phyloP scores from a whole-genome alignment of 225 moss, liverwort and hornwort species.

The Lunularia cruciata region DNA sequence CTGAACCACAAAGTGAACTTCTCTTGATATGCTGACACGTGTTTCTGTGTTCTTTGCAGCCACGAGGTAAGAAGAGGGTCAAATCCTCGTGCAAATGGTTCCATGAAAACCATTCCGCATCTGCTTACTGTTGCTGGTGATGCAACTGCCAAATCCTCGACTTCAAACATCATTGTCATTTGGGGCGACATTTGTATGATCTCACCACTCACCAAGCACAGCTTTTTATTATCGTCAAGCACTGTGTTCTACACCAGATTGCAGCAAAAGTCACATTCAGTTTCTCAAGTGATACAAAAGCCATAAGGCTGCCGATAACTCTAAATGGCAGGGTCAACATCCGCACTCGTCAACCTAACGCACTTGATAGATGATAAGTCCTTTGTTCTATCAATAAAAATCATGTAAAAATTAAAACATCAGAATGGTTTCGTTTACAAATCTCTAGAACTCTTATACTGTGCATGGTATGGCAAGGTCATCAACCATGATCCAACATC shows the following conservation, averaged over 20 bases:
- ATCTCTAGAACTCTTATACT: too few species aligned
- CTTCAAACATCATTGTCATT: slow-evolving; percentile 98
- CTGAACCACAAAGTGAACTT: slow-evolving; percentile 54
- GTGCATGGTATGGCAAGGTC: too few species aligned
- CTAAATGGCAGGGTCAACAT: too few species aligned
- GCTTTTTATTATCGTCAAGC: slow-evolving; percentile 85
- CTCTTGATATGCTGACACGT: slow-evolving; percentile 47
- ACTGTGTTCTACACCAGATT: slow-evolving; percentile 64
- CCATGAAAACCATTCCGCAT: slow-evolving; percentile 92
- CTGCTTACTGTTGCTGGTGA: slow-evolving; percentile 88
- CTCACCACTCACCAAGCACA: slow-evolving; percentile 85
- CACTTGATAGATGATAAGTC: too few species aligned
- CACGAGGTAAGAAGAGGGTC: slow-evolving; percentile 74
- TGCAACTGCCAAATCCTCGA: slow-evolving; percentile 88
- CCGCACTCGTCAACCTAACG: too few species aligned
- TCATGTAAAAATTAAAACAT: too few species aligned
- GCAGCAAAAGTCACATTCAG: not conserved
- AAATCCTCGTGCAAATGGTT: slow-evolving; percentile 74
- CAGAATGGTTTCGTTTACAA: too few species aligned
- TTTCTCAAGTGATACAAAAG: too few species aligned
- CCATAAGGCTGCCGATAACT: too few species aligned
- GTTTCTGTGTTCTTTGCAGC: slow-evolving; percentile 58
- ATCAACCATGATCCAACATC: too few species aligned
- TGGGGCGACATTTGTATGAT: slow-evolving; percentile 90
- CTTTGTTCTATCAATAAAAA: too few species aligned